A percentile compares a stretch with the other conserved stretches of the same genome.
phyloP scores from a whole-genome alignment of 176 grass and related monocot genomes.

The Aegilops speltoides region DNA sequence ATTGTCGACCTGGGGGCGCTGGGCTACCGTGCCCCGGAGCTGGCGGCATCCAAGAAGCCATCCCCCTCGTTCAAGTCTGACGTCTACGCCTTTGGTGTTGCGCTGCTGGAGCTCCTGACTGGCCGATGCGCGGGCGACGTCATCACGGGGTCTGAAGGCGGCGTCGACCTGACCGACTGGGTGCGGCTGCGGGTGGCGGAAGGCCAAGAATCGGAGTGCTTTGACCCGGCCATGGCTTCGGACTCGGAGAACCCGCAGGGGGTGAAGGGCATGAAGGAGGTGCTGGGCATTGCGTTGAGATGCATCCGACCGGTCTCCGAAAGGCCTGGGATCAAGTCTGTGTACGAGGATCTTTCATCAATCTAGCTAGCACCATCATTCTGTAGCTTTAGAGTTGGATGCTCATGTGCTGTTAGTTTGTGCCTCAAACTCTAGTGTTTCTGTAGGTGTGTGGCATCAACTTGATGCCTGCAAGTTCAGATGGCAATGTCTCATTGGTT shows the following conservation, averaged over 20 bases:
- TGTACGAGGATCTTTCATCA: conserved; percentile 95
- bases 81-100: conserved; percentile 83
- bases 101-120: conserved; percentile 76
- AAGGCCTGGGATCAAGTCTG: conserved; percentile 91
- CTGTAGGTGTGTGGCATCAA: conserved; percentile 44
- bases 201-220: conserved; percentile 73
- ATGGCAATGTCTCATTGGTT: conserved; percentile 23
- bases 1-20: conserved; percentile 78
- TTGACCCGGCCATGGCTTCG: conserved; percentile 57
- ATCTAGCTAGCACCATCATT: conserved; percentile 52
- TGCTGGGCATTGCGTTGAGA: conserved; percentile 87
- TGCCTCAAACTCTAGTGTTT: conserved; percentile 27
- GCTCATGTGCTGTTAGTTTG: conserved; percentile 28
- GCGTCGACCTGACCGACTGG: conserved; percentile 78
- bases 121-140: conserved; percentile 76
- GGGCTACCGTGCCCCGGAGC: conserved; percentile 87
- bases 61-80: conserved; percentile 86
- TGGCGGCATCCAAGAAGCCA: conserved; percentile 84
- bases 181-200: conserved; percentile 71
- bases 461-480: conserved; percentile 65
- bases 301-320: conserved; percentile 80
- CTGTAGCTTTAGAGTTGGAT: conserved; percentile 39
- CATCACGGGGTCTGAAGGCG: conserved; percentile 53
- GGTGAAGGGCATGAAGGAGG: conserved; percentile 84
- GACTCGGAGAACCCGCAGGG: conserved; percentile 57